A percentile compares a stretch with the other conserved stretches of the same genome.
phyloP scores from a whole-genome alignment of 2,329 filamentous ascomycete species.

The Periconia sp. region DNA sequence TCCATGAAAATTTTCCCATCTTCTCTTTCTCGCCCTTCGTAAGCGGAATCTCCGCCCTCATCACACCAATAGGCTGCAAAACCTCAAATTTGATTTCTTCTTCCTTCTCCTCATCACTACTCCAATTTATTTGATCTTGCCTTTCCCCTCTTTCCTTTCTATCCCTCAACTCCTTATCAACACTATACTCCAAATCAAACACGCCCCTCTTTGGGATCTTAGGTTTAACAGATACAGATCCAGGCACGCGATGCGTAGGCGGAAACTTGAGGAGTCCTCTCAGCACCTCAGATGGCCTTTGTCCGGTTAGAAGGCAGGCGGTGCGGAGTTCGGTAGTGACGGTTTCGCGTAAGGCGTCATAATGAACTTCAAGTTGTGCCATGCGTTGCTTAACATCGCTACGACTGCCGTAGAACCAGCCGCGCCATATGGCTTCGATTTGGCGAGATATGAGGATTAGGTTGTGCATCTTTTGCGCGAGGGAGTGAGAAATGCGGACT shows the following conservation, averaged over 20 bases:
- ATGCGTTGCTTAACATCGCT: background rate
- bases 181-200: background rate
- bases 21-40: background rate
- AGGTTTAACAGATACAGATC: background rate
- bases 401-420: background rate
- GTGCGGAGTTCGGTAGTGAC: conserved; percentile 3
- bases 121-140: background rate
- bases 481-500: conserved; percentile 7
- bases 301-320: background rate
- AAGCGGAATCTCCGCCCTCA: background rate
- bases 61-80: background rate
- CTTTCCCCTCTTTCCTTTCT: background rate
- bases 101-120: background rate
- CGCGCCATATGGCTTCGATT: conserved; percentile 6
- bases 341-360: conserved; percentile 2
- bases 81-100: background rate
- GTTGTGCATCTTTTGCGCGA: conserved; percentile 9
- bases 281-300: background rate
- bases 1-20: background rate
- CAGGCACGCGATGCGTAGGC: background rate
- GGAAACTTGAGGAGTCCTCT: background rate
- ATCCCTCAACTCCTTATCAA: background rate
- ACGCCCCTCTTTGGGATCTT: background rate
- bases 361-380: background rate
- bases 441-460: conserved; percentile 10